Conservation (phyloP, 2,329 filamentous ascomycete genomes). For the Hansfordia pulvinata region DNA sequence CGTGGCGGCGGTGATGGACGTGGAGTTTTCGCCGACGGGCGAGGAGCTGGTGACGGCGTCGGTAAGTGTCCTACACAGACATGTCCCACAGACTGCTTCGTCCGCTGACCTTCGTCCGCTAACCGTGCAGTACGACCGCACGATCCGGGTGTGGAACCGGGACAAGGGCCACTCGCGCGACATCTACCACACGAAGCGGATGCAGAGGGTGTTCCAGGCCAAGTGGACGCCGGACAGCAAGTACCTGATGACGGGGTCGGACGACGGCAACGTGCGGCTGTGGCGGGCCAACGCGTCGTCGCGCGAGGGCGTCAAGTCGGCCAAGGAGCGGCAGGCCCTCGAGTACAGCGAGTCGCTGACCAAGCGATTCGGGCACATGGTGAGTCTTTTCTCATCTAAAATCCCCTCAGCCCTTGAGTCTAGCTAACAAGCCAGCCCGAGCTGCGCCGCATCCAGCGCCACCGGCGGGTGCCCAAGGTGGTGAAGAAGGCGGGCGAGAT, state of each 20-base stretch:
- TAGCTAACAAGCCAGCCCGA: conserved; percentile 42
- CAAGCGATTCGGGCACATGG: conserved; percentile 80
- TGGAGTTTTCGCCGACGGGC: conserved; percentile 89
- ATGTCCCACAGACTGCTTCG: too few species aligned
- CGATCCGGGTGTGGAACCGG: conserved; percentile 72
- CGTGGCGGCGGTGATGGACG: conserved; percentile 76
- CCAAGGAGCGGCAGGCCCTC: conserved; percentile 71
- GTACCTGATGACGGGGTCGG: conserved; percentile 80
- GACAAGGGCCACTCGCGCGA: conserved; percentile 76
- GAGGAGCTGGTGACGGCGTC: conserved; percentile 85
- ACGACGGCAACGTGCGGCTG: conserved; percentile 82
- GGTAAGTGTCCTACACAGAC: too few species aligned
- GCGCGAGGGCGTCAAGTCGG: conserved; percentile 72
- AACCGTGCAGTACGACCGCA: conserved; percentile 85
- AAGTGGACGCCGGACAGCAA: conserved; percentile 80
- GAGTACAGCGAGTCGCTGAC: conserved; percentile 85
- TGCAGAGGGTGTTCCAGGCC: conserved; percentile 85
- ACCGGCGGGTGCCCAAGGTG: conserved; percentile 82
- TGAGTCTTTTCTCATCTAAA: conserved; percentile 5
- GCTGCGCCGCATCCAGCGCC: conserved; percentile 76
- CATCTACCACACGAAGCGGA: conserved; percentile 93
- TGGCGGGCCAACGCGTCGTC: conserved; percentile 83
- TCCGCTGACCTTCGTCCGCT: too few species aligned
- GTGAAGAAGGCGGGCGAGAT: conserved; percentile 95
- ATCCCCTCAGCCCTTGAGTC: conserved; percentile 1